Evolutionary conservation across 2,329 filamentous ascomycete genomes (phyloP), one percentile per base, ranked within the genome.

Genomic region (Claviceps monticola): DNA sequence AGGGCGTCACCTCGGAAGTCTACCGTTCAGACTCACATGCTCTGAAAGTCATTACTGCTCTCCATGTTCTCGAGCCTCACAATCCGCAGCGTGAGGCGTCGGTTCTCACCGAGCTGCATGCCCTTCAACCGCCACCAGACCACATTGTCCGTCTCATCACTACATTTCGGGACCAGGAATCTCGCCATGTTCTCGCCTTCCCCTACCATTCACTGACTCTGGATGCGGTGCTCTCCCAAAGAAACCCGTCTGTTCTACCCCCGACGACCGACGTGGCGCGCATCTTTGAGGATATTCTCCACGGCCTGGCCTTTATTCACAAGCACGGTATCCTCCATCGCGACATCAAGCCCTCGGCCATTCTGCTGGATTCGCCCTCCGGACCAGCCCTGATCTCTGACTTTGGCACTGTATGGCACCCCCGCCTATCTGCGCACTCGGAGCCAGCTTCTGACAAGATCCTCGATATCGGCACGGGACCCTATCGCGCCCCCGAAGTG

Each of bases 311-410:
- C 2, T 76, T 86, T 59, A 72, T 96, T 2, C 93, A 98, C 64
- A 59, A 66, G 7, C 69, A 80, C 23, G 84, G 81, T 7, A 89
- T 98, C 53, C 84, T 98, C 51, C 93, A 98, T 65, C 83, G 93
- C 52, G 93, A 98, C 62, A 72, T 98, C 63, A 98, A 98, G 62
- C 93, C 93, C 0, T 89, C 88, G 0, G 95, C 95, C 50, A 76
- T 98, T 38, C 73, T 96, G 8, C 75, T 95, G 46, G 71, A 76
- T 43, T 80, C 83, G 0, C 70, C 76, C 0, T 71, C 76, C 5
- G 86, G 86, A 0, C 85, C 88, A 4, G 87, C 86, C 3, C 86
- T 83, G 58, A 74, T 98, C 2, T 82, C 88, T 38, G 93, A 98
- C 66, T 97, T 98, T 69, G 91, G 93, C 49, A 94, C 93, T 41